phyloP scores from a whole-genome alignment of 2,329 filamentous ascomycete species.

The Talaromyces sp. region DNA sequence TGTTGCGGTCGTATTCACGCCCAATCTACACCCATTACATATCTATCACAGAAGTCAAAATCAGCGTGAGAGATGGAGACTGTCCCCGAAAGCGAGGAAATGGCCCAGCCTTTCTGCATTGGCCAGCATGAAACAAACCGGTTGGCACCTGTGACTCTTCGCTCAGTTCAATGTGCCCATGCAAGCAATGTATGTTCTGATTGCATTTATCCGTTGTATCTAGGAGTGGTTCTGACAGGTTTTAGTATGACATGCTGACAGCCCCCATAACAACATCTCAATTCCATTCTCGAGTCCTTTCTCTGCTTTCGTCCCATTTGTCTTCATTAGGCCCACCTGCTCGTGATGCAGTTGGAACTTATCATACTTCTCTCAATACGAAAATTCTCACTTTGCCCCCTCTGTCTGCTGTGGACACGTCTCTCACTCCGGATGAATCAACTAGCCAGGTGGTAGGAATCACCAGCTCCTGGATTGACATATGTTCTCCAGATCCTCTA shows the following conservation, averaged over 20 bases:
- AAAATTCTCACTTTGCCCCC: conserved; percentile 36
- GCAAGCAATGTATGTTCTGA: conserved; percentile 48
- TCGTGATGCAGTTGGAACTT: conserved; percentile 32
- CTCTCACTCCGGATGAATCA: conserved; percentile 76
- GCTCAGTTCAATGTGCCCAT: conserved; percentile 52
- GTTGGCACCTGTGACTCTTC: conserved; percentile 43
- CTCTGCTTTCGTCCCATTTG: conserved; percentile 49
- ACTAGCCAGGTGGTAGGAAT: conserved; percentile 72
- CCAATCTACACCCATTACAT: not conserved
- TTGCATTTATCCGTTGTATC: conserved; percentile 13
- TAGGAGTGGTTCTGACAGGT: conserved; percentile 6
- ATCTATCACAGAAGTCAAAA: not conserved
- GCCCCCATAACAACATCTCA: conserved; percentile 57
- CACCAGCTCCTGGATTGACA: conserved; percentile 88
- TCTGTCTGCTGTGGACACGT: conserved; percentile 43
- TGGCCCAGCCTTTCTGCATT: conserved; percentile 51
- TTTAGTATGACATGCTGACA: conserved; percentile 63
- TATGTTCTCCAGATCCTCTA: conserved; percentile 75
- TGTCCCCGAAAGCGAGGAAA: conserved; percentile 28
- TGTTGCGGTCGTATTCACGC: not conserved
- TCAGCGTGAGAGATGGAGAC: conserved; percentile 23
- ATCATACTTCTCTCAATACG: conserved; percentile 37
- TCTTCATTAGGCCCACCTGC: conserved; percentile 37
- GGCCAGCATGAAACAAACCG: conserved; percentile 59
- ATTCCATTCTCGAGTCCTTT: conserved; percentile 57